A percentile compares a stretch with the other conserved stretches of the same genome.
Evolutionary conservation across 2,329 filamentous ascomycete species (phyloP).

Genomic region (Exserohilum turcica): DNA sequence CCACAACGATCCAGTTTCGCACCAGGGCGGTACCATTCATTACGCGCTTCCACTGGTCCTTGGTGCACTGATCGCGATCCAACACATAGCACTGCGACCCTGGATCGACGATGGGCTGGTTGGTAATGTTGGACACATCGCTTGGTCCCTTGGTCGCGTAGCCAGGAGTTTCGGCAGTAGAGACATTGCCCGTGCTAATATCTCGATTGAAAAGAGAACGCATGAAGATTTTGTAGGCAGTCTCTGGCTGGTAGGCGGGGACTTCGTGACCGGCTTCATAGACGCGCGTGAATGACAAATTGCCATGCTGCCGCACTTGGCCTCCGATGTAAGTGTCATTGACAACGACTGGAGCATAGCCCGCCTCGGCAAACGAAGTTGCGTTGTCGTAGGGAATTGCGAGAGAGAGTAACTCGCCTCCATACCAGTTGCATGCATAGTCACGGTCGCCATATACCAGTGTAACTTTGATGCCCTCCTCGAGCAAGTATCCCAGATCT

Average conservation of each 20-base stretch:
- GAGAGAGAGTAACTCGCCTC: slow-evolving; percentile 73
- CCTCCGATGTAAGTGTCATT: slow-evolving; percentile 72
- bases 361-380: slow-evolving; percentile 65
- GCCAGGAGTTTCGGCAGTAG: slow-evolving; percentile 49
- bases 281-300: slow-evolving; percentile 60
- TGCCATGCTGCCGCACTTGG: slow-evolving; percentile 75
- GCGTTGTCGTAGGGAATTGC: slow-evolving; percentile 60
- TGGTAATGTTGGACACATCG: slow-evolving; percentile 53
- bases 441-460: slow-evolving; percentile 48
- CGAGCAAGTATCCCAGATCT: slow-evolving; percentile 60
- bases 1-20: slow-evolving; percentile 43
- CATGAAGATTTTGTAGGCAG: slow-evolving; percentile 59
- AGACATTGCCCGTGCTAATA: slow-evolving; percentile 59
- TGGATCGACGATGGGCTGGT: slow-evolving; percentile 49
- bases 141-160: slow-evolving; percentile 42
- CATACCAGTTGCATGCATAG: slow-evolving; percentile 65
- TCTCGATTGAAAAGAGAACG: slow-evolving; percentile 58
- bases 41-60: slow-evolving; percentile 39
- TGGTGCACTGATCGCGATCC: slow-evolving; percentile 36
- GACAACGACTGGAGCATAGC: slow-evolving; percentile 73
- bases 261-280: slow-evolving; percentile 61
- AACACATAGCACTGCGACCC: slow-evolving; percentile 45
- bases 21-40: slow-evolving; percentile 41
- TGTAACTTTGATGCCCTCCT: slow-evolving; percentile 48
- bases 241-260: slow-evolving; percentile 55